Evolutionary conservation across 169 alveolate genomes (phyloP), one percentile per base, ranked within the genome.

Genomic region (Cyclospora cayetanensis): DNA sequence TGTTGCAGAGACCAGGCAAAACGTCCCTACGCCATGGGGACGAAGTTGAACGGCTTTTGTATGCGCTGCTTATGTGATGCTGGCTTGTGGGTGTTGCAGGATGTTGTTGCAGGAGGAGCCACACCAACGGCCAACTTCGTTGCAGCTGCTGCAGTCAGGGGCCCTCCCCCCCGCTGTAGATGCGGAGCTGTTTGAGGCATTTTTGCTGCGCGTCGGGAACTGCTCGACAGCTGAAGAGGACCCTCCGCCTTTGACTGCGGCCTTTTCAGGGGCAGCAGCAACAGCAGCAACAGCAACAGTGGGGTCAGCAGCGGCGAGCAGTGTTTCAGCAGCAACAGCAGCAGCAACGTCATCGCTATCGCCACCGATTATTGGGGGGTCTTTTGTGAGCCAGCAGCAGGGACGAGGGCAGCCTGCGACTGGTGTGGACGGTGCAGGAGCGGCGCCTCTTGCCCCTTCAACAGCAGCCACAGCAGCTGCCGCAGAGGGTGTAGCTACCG

Each of bases 91-190:
- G 55, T 79, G 68, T 29, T 79, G 72, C 89, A 87, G 92, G 86
- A 34, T 31, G 46, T 86, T 87, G 86, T 43, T 87, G 77, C 46
- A 77, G 37, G 86, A 77, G 52, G 76, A 87, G n/a, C 87, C 92
- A 1, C 70, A 22, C 25, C 35, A 46, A 4, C 72, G 92, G 12
- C 92, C 92, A 2, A 43, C 87, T 7, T 87, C 92, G 12, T 42
- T 70, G 74, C 46, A 66, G 72, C 63, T 87, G 55, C 92, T 87
- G 55, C 92, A 50, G 86, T 87, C 92, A 43, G 63, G 74, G 4
- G 53, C 63, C 7, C 77, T 87, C 37, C 92, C 92, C 18, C 92
- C 92, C n/a, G 92, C 92, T 1, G 92, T 87, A 25, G 92, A 87
- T 29, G 77, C 65, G 25, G 92, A 72, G 11, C 77, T 87, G 43